Evolutionary conservation across 805 yeast species (phyloP).

Genomic region (Barnettozyma vustinii): DNA sequence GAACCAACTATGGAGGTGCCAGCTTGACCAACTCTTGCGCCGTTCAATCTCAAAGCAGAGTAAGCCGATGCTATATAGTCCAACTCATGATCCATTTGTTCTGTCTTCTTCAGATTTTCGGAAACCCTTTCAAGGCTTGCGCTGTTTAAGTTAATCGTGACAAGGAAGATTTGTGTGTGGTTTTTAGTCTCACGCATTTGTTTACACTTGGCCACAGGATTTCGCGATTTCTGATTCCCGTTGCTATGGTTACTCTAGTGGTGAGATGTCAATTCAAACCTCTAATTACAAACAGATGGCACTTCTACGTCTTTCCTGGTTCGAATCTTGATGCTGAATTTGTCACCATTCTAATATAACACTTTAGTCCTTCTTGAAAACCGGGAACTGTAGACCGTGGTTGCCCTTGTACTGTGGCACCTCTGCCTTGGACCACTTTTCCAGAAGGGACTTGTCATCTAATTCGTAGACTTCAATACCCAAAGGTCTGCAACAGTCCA

Average conservation of each 20-base stretch:
- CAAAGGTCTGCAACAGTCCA: slow-evolving; percentile 56
- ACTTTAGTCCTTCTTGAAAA: slow-evolving; percentile 15
- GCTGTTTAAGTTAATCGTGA: neutral
- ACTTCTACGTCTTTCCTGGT: neutral
- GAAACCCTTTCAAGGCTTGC: neutral
- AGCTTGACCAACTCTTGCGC: neutral
- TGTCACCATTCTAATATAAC: neutral
- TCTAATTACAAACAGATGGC: neutral
- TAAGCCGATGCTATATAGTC: slow-evolving; percentile 23
- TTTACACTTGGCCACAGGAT: neutral
- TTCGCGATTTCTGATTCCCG: neutral
- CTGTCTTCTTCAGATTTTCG: neutral
- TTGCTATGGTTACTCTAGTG: neutral
- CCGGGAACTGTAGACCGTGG: slow-evolving; percentile 41
- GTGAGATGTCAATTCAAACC: too few relatives aligned
- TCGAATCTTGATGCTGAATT: too few relatives aligned
- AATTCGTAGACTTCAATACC: slow-evolving; percentile 56
- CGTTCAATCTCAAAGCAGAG: slow-evolving; percentile 16
- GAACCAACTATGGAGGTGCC: slow-evolving; percentile 3
- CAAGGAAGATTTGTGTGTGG: neutral
- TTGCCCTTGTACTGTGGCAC: slow-evolving; percentile 47
- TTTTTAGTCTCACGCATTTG: neutral
- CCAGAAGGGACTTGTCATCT: slow-evolving; percentile 40
- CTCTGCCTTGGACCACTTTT: slow-evolving; percentile 48
- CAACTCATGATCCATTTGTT: slow-evolving; percentile 18